A percentile compares a stretch with the other conserved stretches of the same genome.
These are phyloP conservation scores for Eremothecium gossypii DNA, from an alignment of 1,139 yeast species.

Conservation along the genomic window DNA sequence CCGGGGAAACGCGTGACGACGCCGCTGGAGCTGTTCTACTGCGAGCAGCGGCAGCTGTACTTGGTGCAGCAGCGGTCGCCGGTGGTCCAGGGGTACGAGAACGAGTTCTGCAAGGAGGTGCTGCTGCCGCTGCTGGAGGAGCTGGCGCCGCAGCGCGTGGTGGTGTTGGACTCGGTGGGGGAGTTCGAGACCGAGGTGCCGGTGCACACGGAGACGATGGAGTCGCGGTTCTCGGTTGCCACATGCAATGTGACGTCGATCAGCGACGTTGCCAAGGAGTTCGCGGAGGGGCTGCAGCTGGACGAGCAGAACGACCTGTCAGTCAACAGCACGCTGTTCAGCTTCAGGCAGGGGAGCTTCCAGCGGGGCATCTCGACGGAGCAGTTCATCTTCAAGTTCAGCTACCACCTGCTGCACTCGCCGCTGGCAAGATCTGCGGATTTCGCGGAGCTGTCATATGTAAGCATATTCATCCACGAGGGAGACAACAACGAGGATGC, in stretches of 20 bases:
- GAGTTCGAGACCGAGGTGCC: slow-evolving; percentile 38
- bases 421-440: slow-evolving; percentile 5
- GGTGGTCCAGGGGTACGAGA: slow-evolving; percentile 53
- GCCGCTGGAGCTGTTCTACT: slow-evolving; percentile 52
- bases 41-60: slow-evolving; percentile 36
- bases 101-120: slow-evolving; percentile 44
- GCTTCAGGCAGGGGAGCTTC: slow-evolving; percentile 20
- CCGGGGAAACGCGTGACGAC: slow-evolving; percentile 34
- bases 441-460: slow-evolving; percentile 18
- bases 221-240: slow-evolving; percentile 17
- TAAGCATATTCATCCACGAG: slow-evolving; percentile 58
- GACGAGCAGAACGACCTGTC: slow-evolving; percentile 14
- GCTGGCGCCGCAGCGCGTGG: slow-evolving; percentile 37
- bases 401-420: slow-evolving; percentile 23
- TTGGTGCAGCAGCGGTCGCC: slow-evolving; percentile 81
- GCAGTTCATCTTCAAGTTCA: slow-evolving; percentile 23
- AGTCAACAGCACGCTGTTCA: slow-evolving; percentile 19
- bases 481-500: slow-evolving; percentile 85
- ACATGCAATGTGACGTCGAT: slow-evolving; percentile 19
- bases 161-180: slow-evolving; percentile 66
- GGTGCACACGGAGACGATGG: slow-evolving; percentile 7
- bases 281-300: slow-evolving; percentile 17
- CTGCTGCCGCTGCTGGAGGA: slow-evolving; percentile 41
- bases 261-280: slow-evolving; percentile 15
- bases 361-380: slow-evolving; percentile 24